Base-by-base conservation (phyloP, 139 green algal species). In the Haematococcus sp. region DNA sequence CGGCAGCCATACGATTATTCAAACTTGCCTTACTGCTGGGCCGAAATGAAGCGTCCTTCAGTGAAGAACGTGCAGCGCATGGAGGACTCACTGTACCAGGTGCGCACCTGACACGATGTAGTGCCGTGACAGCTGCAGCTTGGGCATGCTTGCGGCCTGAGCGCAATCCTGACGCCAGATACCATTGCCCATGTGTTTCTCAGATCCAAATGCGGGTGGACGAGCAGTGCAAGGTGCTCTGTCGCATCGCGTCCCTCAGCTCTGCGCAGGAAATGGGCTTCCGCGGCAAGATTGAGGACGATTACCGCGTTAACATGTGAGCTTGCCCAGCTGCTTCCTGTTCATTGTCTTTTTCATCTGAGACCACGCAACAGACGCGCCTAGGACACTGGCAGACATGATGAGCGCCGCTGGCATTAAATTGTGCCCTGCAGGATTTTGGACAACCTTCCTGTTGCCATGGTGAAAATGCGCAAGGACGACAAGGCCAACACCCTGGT, bases 1-100 rank as follows among this genome's bases (percentile, higher is more conserved):
- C 75, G 96, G 82, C 82, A 99, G 49, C 96, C 96, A 0, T 99
- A 97, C 71, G 92, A 98, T 71, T 99, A 98, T 81, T 99, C 98
- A 81, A 91, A 82, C 1, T 84, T 99, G 61, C 95, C 95, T 7
- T 99, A 98, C 83, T 99, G 96, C 81, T 82, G 86, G 35, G 96
- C 96, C 9, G 84, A 97, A 31, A 89, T 91, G 60, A 92, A 98
- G 58, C 77, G 94, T 55, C 89, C 87, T 52, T 93, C 81, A 51
- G 91, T 94, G 9, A 94, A 98, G 70, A 98, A 98, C 83, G 80
- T 98, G 56, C 96, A 99, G 84, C 78, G 96, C 31, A 99, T 99
- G 54, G 90, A 97, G 63, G 98, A 97, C 84, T 98, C 94, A 0
- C 72, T 91, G n/a, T 99, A 99, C 70, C 71, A 72, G 66, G 66